Evolutionary conservation across 2,329 filamentous ascomycete genomes (phyloP).

Genomic region (Hypoxylon sp.): DNA sequence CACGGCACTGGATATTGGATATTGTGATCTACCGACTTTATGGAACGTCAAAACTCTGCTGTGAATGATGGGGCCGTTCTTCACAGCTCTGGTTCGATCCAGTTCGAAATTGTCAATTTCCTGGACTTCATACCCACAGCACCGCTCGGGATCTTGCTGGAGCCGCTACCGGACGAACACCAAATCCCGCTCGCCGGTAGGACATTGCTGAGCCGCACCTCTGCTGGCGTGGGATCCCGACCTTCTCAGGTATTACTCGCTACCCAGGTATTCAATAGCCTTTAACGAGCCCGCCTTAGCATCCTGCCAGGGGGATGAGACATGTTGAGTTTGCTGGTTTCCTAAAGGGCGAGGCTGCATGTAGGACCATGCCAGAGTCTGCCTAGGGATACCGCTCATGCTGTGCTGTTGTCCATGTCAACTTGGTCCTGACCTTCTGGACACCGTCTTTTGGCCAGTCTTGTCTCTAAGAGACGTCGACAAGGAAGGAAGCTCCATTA

Average conservation of each 20-base stretch:
- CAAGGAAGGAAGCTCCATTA: slow-evolving; percentile 1
- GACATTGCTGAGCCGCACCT: slow-evolving; percentile 15
- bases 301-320: slow-evolving; percentile 7
- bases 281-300: slow-evolving; percentile 7
- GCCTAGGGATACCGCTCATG: not conserved
- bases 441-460: slow-evolving; percentile 1
- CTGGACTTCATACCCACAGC: slow-evolving; percentile 8
- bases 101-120: slow-evolving; percentile 20
- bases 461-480: not conserved
- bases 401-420: not conserved
- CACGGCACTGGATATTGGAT: slow-evolving; percentile 28
- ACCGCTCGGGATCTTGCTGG: not conserved
- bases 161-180: slow-evolving; percentile 6
- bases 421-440: not conserved
- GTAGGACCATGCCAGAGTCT: slow-evolving; percentile 8
- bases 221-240: slow-evolving; percentile 9
- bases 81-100: slow-evolving; percentile 8
- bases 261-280: slow-evolving; percentile 5
- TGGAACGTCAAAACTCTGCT: slow-evolving; percentile 6
- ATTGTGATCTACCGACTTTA: slow-evolving; percentile 28
- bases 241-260: slow-evolving; percentile 3
- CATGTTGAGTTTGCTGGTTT: slow-evolving; percentile 11
- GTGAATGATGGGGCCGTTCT: slow-evolving; percentile 7
- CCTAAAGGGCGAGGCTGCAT: not conserved
- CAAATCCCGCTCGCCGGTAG: not conserved